Conservation (phyloP, 805 yeast genomes). For the Hanseniaspora valbyensis region DNA sequence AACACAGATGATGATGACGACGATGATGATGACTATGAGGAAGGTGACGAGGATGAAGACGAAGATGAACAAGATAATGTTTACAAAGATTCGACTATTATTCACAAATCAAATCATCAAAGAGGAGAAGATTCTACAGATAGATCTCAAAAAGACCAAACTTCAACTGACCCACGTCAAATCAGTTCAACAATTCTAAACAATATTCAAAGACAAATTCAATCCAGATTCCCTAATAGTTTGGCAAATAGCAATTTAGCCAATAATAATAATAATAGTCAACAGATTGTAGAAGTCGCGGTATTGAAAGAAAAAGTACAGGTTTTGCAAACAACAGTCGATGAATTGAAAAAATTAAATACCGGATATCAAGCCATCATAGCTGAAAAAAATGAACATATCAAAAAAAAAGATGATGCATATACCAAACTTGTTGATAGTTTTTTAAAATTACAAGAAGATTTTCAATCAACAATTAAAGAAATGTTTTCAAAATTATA, state of each 20-base stretch:
- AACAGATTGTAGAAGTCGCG: neutral
- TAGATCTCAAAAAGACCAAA: no score
- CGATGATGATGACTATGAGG: neutral
- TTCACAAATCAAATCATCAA: no score
- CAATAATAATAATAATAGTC: no score
- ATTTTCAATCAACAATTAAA: neutral
- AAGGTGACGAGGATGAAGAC: neutral
- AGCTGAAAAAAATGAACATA: slow-evolving; percentile 4
- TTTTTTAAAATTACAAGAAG: slow-evolving; percentile 3
- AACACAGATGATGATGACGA: neutral
- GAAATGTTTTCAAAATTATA: neutral
- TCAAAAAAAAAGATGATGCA: slow-evolving; percentile 8
- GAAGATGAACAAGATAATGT: no score
- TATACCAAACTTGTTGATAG: slow-evolving; percentile 10
- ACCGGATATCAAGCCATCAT: neutral
- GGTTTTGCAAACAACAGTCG: neutral
- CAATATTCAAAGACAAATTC: slow-evolving; percentile 11
- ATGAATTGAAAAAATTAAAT: neutral
- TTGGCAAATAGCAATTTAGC: no score
- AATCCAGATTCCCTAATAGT: neutral
- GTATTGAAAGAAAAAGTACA: neutral
- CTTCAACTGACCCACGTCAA: no score
- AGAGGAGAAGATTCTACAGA: no score
- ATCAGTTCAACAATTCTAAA: slow-evolving; percentile 1
- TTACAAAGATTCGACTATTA: no score